A percentile compares a stretch with the other conserved stretches of the same genome.
Conservation (phyloP, 148 eudicot species). For the Dysphania ambrosioides region DNA sequence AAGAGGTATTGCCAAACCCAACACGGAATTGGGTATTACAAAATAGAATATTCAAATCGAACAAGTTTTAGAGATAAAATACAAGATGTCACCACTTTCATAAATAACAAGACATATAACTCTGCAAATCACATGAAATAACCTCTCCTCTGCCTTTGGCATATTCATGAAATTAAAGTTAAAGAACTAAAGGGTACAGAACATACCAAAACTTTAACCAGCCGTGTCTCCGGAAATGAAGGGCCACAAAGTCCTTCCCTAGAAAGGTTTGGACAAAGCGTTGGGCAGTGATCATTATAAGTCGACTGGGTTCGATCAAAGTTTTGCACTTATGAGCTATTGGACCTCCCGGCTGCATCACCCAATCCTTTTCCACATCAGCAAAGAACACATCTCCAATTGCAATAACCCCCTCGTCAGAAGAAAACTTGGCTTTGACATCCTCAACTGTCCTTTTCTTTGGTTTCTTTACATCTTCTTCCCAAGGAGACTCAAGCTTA, state of each 20-base stretch:
- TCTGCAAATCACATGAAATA: neutral
- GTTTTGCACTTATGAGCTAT: constrained; percentile 84
- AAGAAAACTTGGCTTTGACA: constrained; percentile 57
- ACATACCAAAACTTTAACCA: constrained; percentile 92
- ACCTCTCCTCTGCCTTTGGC: neutral
- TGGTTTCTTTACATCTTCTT: constrained; percentile 82
- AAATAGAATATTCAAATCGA: too few relatives aligned
- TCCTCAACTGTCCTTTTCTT: constrained; percentile 61
- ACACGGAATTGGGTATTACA: too few relatives aligned
- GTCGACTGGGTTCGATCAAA: constrained; percentile 83
- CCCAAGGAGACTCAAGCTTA: constrained; percentile 82
- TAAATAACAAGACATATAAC: neutral
- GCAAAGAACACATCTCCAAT: constrained; percentile 97
- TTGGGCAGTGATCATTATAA: constrained; percentile 86
- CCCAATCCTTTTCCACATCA: constrained; percentile 82
- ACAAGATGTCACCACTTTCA: neutral
- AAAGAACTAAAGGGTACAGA: neutral
- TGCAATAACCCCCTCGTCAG: constrained; percentile 73
- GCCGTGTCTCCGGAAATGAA: constrained; percentile 96
- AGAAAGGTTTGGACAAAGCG: constrained; percentile 91
- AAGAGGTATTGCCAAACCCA: neutral
- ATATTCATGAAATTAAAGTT: neutral
- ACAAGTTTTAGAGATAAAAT: neutral
- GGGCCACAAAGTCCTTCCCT: constrained; percentile 79
- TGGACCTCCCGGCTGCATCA: constrained; percentile 96